Conservation (phyloP, 495 filamentous ascomycete genomes). For the Cercophora sp. region DNA sequence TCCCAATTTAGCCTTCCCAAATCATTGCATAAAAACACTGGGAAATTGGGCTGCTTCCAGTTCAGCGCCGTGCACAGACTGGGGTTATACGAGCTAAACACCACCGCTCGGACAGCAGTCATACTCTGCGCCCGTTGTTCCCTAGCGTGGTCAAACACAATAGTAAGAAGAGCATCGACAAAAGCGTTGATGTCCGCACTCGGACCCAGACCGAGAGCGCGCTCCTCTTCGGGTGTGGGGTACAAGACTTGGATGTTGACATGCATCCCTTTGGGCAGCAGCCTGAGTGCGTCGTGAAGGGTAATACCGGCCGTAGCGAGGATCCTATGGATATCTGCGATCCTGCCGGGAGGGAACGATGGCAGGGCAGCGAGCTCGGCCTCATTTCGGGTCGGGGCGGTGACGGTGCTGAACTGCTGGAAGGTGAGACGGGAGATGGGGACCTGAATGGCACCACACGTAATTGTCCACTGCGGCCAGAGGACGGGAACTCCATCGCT, state of each 20-base stretch:
- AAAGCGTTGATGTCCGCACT: constrained; percentile 81
- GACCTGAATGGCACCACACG: constrained; percentile 73
- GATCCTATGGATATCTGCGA: constrained; percentile 62
- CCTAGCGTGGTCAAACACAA: constrained; percentile 89
- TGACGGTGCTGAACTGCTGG: constrained; percentile 67
- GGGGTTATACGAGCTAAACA: constrained; percentile 87
- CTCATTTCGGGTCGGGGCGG: constrained; percentile 45
- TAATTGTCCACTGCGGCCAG: constrained; percentile 76
- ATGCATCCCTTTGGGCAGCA: constrained; percentile 72
- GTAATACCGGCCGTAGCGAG: constrained; percentile 72
- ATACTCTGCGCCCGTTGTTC: constrained; percentile 61
- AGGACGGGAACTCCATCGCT: constrained; percentile 82
- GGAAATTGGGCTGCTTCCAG: constrained; percentile 99
- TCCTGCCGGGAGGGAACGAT: constrained; percentile 45
- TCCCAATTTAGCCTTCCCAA: constrained; percentile 52
- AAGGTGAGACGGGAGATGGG: constrained; percentile 73
- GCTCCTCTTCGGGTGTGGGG: constrained; percentile 69
- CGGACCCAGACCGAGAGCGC: constrained; percentile 59
- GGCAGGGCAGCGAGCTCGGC: constrained; percentile 45
- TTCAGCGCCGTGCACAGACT: constrained; percentile 89
- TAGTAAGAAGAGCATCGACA: constrained; percentile 74
- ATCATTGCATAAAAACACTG: constrained; percentile 91
- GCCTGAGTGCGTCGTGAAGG: constrained; percentile 65
- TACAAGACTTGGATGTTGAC: constrained; percentile 85
- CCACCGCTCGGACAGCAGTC: constrained; percentile 72